Evolutionary conservation across 306 rosid species (phyloP).

Genomic region (Cicer chorassanicum): DNA sequence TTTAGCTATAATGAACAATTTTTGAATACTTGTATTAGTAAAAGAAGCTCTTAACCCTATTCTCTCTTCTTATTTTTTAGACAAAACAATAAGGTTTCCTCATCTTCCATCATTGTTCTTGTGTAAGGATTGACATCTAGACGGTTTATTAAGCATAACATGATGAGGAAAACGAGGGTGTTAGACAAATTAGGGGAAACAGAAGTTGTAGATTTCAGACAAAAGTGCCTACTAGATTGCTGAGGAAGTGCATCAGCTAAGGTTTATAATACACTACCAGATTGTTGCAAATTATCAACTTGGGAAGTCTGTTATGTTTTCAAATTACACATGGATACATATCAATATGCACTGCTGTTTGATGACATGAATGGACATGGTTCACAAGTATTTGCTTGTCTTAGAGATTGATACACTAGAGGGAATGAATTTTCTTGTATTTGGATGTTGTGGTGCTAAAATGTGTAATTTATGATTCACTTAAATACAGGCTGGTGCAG

Average conservation of each 20-base stretch:
- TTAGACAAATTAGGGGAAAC: neutral
- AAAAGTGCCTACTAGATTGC: neutral
- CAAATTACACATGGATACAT: neutral
- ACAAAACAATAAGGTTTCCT: conserved; percentile 4
- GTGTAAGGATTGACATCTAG: conserved; percentile 26
- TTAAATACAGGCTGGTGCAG: no score
- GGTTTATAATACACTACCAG: neutral
- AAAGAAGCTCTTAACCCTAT: neutral
- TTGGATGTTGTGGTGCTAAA: neutral
- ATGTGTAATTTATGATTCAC: neutral
- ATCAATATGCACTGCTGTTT: neutral
- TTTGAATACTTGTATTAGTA: conserved; percentile 12
- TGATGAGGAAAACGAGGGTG: neutral
- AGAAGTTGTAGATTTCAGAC: conserved; percentile 12
- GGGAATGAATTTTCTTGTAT: neutral
- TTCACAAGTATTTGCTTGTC: neutral
- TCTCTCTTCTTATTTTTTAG: neutral
- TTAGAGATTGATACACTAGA: neutral
- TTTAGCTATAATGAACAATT: neutral
- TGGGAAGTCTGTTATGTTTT: neutral
- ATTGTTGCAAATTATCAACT: neutral
- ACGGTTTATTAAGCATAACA: neutral
- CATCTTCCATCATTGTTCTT: conserved; percentile 1
- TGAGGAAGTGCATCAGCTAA: neutral
- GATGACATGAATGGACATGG: neutral